phyloP scores from a whole-genome alignment of 352 stramenopile species.

The Phytophthora sojae region DNA sequence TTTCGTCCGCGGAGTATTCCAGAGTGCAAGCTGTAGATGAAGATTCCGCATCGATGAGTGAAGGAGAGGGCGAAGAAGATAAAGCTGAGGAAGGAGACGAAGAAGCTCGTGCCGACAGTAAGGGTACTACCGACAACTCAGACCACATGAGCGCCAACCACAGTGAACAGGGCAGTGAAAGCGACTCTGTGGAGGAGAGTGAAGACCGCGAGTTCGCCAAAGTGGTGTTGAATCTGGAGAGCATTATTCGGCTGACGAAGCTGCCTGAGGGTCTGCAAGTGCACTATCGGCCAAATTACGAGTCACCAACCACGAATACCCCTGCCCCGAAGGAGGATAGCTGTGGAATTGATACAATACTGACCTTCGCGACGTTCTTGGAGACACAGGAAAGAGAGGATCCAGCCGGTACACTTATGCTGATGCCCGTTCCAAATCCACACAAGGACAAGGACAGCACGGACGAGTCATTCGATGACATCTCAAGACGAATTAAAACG shows the following conservation, averaged over 20 bases:
- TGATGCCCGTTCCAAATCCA: conserved; percentile 60
- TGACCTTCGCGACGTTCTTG: conserved; percentile 79
- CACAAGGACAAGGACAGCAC: conserved; percentile 23
- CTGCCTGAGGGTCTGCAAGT: conserved; percentile 83
- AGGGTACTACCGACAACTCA: conserved; percentile 19
- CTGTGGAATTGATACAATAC: conserved; percentile 56
- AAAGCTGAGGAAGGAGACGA: conserved; percentile 22
- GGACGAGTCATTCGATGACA: conserved; percentile 59
- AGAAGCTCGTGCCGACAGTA: conserved; percentile 31
- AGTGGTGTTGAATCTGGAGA: conserved; percentile 79
- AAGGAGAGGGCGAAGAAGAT: conserved; percentile 17
- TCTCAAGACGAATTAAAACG: conserved; percentile 65
- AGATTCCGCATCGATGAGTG: conserved; percentile 5
- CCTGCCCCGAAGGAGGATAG: conserved; percentile 37
- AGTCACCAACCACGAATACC: conserved; percentile 43
- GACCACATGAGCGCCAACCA: conserved; percentile 35
- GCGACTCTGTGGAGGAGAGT: conserved; percentile 49
- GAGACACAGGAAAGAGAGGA: conserved; percentile 55
- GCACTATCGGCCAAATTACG: conserved; percentile 82
- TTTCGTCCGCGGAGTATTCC: conserved; percentile 55
- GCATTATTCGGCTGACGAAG: conserved; percentile 86
- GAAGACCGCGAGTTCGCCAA: conserved; percentile 60
- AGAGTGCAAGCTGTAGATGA: conserved; percentile 15
- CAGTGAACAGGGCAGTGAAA: conserved; percentile 51
- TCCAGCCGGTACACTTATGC: conserved; percentile 55